Conservation (phyloP, 208 protist species). For the Histomonas meleagridis region DNA sequence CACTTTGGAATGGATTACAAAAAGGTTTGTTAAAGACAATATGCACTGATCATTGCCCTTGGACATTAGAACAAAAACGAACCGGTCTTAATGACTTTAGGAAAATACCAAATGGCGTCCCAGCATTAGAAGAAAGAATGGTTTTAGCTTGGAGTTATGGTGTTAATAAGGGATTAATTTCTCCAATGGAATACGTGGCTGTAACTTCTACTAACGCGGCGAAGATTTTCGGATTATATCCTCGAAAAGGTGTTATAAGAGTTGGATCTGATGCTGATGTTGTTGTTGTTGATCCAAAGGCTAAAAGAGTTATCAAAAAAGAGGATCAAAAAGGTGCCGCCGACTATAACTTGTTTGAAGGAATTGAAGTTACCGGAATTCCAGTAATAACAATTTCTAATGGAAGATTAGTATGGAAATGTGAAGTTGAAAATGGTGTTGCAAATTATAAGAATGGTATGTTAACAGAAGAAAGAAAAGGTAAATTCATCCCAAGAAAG, state of each 20-base stretch:
- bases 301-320: background rate
- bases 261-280: background rate
- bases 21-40: background rate
- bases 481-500: background rate
- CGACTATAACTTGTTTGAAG: background rate
- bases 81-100: background rate
- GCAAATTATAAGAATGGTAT: background rate
- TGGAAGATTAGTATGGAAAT: background rate
- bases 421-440: background rate
- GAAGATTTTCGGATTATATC: background rate
- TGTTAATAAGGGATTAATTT: background rate
- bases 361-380: background rate
- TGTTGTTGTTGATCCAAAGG: constrained; percentile 23
- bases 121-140: background rate
- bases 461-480: background rate
- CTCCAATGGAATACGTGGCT: background rate
- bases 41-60: background rate
- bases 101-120: background rate
- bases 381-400: background rate
- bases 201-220: constrained; percentile 11
- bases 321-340: background rate
- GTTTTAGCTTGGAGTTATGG: background rate
- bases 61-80: background rate
- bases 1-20: background rate
- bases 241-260: background rate